Percentiles rank a stretch among this genome's conserved stretches.
Conservation (phyloP, 768 basidiomycete species). For the Suillus hirtellus region DNA sequence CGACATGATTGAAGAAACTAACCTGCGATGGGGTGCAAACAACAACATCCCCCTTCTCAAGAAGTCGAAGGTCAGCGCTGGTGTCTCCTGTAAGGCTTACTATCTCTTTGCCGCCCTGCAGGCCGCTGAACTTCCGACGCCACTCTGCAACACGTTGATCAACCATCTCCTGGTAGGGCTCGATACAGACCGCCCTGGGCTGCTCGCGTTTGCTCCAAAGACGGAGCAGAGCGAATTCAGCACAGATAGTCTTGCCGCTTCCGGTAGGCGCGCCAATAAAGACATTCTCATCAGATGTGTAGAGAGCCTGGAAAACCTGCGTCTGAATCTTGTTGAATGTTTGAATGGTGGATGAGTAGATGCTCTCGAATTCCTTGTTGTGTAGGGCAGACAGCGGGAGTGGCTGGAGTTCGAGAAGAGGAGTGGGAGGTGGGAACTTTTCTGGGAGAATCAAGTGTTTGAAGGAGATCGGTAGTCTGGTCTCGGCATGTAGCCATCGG, state of each 20-base stretch:
- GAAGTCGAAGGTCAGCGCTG: slow-evolving; percentile 82
- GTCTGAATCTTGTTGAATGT: slow-evolving; percentile 99
- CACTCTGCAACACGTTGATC: slow-evolving; percentile 89
- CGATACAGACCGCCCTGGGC: slow-evolving; percentile 88
- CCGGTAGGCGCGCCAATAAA: slow-evolving; percentile 97
- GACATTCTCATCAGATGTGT: slow-evolving; percentile 94
- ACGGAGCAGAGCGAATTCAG: slow-evolving; percentile 93
- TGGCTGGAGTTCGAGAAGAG: slow-evolving; percentile 89
- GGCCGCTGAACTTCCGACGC: slow-evolving; percentile 74
- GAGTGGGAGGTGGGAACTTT: slow-evolving; percentile 91
- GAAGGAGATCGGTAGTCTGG: slow-evolving; percentile 93
- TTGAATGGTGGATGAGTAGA: slow-evolving; percentile 79
- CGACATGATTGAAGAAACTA: slow-evolving; percentile 26
- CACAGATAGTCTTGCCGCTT: slow-evolving; percentile 96
- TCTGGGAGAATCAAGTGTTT: slow-evolving; percentile 97
- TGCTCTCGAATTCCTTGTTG: slow-evolving; percentile 87
- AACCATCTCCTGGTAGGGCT: slow-evolving; percentile 98
- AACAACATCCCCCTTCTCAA: slow-evolving; percentile 91
- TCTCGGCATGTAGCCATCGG: slow-evolving; percentile 94
- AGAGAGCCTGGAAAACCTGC: slow-evolving; percentile 97
- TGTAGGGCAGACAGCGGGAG: slow-evolving; percentile 89
- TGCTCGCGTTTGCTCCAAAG: slow-evolving; percentile 89
- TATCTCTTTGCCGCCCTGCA: slow-evolving; percentile 94
- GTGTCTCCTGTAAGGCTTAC: slow-evolving; percentile 93
- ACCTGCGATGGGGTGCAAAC: slow-evolving; percentile 93